Evolutionary conservation across 2,329 filamentous ascomycete genomes (phyloP).

Genomic region (Davidsoniella neocaledoniae): DNA sequence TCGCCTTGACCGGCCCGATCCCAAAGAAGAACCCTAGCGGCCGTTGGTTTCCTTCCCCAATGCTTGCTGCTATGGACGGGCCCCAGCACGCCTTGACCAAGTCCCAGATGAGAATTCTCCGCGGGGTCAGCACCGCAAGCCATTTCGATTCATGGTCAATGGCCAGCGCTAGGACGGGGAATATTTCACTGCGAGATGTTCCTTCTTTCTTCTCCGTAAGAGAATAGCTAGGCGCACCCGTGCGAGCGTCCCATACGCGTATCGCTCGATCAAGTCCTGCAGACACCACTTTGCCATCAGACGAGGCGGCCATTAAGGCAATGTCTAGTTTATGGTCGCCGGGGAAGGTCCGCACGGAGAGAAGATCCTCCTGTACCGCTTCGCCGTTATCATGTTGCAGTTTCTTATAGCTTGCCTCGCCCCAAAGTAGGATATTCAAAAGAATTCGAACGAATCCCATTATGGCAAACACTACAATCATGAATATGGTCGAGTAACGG

Average conservation of each 20-base stretch:
- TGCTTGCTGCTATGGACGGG: conserved; percentile 28
- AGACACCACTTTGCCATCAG: conserved; percentile 49
- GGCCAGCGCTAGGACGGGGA: conserved; percentile 44
- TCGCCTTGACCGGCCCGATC: neutral
- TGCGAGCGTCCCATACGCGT: conserved; percentile 46
- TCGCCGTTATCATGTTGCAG: conserved; percentile 25
- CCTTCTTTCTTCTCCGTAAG: conserved; percentile 26
- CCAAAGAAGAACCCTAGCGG: conserved; percentile 49
- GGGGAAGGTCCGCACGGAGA: conserved; percentile 44
- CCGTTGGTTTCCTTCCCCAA: conserved; percentile 37
- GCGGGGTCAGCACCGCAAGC: conserved; percentile 47
- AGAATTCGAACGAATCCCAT: conserved; percentile 50
- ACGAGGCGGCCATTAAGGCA: conserved; percentile 43
- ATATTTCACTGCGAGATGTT: conserved; percentile 27
- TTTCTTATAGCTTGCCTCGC: conserved; percentile 32
- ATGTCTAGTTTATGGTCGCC: conserved; percentile 54
- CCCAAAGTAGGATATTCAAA: conserved; percentile 59
- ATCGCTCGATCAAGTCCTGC: conserved; percentile 54
- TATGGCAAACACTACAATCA: conserved; percentile 44
- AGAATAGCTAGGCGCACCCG: conserved; percentile 25
- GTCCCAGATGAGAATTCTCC: conserved; percentile 46
- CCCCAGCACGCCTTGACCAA: conserved; percentile 40
- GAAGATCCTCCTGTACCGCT: conserved; percentile 22
- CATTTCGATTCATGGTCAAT: conserved; percentile 48
- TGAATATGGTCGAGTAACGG: conserved; percentile 40